Conservation (phyloP, 2,329 filamentous ascomycete genomes). For the Trichoderma brevicompactum region DNA sequence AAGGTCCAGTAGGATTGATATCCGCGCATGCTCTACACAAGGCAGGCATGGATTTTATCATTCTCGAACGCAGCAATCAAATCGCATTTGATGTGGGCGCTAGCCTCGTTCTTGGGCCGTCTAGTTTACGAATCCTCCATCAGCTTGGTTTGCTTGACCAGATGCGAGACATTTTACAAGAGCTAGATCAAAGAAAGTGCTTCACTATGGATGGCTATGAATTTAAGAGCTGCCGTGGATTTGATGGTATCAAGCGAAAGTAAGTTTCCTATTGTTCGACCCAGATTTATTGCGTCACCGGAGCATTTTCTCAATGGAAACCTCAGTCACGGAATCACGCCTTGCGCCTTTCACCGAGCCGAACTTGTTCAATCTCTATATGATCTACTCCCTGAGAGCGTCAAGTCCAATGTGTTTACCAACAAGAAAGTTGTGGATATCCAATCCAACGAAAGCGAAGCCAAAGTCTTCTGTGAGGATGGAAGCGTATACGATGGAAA, state of each 20-base stretch:
- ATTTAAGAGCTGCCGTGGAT: constrained; percentile 35
- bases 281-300: neutral
- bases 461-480: constrained; percentile 41
- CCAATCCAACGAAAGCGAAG: constrained; percentile 33
- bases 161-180: constrained; percentile 34
- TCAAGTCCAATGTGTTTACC: constrained; percentile 37
- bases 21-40: constrained; percentile 37
- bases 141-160: constrained; percentile 41
- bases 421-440: constrained; percentile 37
- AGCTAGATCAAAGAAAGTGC: constrained; percentile 33
- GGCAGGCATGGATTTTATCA: constrained; percentile 45
- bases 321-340: constrained; percentile 36
- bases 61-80: constrained; percentile 43
- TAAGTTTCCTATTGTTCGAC: constrained; percentile 25
- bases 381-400: constrained; percentile 36
- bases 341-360: constrained; percentile 43
- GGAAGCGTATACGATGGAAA: constrained; percentile 41
- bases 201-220: constrained; percentile 38
- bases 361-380: constrained; percentile 43
- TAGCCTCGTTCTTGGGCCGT: constrained; percentile 40
- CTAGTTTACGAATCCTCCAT: constrained; percentile 38
- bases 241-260: constrained; percentile 36
- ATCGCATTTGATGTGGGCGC: constrained; percentile 39
- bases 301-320: neutral
- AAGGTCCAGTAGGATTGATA: constrained; percentile 37